Percentiles rank a stretch among this genome's conserved stretches.
These are phyloP conservation scores for Dissoconium aciculare DNA, from an alignment of 2,329 filamentous ascomycete genomes.

Conservation along the genomic window DNA sequence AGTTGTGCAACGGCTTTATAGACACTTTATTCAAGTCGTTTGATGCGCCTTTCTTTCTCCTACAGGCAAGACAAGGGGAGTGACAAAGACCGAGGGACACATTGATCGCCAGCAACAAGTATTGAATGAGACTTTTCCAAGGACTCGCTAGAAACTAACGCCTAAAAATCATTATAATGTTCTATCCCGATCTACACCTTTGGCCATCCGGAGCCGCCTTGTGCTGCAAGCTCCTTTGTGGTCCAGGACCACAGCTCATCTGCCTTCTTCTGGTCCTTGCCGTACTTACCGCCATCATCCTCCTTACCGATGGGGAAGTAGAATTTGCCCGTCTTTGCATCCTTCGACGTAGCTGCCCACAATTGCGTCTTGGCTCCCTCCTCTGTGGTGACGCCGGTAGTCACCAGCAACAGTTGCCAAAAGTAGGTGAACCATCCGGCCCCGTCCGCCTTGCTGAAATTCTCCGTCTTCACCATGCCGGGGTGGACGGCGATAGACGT, in stretches of 20 bases:
- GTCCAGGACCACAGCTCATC: slow-evolving; percentile 20
- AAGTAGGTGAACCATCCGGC: slow-evolving; percentile 2
- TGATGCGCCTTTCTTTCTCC: slow-evolving; percentile 1
- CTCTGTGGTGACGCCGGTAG: slow-evolving; percentile 7
- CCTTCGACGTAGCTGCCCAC: slow-evolving; percentile 14
- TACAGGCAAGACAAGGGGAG: background rate
- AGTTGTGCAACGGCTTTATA: background rate
- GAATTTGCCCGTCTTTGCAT: slow-evolving; percentile 15
- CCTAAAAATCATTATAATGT: background rate
- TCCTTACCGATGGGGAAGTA: slow-evolving; percentile 21
- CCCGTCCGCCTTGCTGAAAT: slow-evolving; percentile 19
- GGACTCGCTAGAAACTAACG: background rate
- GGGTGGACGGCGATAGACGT: slow-evolving; percentile 33
- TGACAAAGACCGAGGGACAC: background rate
- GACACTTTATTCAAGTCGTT: background rate
- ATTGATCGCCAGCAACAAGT: background rate
- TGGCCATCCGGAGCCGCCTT: slow-evolving; percentile 10
- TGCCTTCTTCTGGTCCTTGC: slow-evolving; percentile 10
- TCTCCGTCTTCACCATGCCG: slow-evolving; percentile 34
- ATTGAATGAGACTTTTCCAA: background rate
- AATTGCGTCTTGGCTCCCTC: slow-evolving; percentile 14
- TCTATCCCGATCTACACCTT: slow-evolving; percentile 1
- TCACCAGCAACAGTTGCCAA: slow-evolving; percentile 4
- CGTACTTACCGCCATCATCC: slow-evolving; percentile 6
- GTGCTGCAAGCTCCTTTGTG: slow-evolving; percentile 13